Evolutionary conservation across 129 eudicot genomes (phyloP).

Genomic region (Apium graveolens): DNA sequence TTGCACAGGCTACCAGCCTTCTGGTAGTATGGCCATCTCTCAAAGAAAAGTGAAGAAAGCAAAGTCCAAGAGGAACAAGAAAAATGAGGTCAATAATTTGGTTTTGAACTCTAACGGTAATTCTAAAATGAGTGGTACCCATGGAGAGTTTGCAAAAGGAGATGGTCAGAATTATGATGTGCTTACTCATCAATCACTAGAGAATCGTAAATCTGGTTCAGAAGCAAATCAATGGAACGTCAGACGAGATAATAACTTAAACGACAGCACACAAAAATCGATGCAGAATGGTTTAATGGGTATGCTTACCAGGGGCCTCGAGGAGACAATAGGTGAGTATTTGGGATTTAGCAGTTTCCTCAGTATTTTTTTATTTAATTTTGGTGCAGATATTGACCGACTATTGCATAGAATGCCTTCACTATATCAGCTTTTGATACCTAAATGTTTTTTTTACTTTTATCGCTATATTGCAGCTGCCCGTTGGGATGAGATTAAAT

Average conservation of each 20-base stretch:
- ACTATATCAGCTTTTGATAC: not conserved
- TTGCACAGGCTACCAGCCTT: constrained; percentile 18
- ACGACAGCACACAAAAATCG: constrained; percentile 10
- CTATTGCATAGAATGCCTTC: not conserved
- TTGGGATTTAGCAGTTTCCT: not conserved
- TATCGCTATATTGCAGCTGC: constrained; percentile 42
- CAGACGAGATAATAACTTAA: constrained; percentile 13
- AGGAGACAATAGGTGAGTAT: constrained; percentile 46
- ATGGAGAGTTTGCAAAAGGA: constrained; percentile 32
- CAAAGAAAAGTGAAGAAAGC: constrained; percentile 8
- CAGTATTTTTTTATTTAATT: not conserved
- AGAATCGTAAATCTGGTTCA: constrained; percentile 9
- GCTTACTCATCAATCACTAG: constrained; percentile 14
- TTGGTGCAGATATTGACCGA: not conserved
- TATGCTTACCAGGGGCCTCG: constrained; percentile 58
- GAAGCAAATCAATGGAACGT: constrained; percentile 4
- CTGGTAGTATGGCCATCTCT: not conserved
- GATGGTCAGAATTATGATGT: constrained; percentile 28
- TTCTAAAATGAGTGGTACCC: not conserved
- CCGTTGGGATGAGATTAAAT: constrained; percentile 59
- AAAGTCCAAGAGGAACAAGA: constrained; percentile 19
- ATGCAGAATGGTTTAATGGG: constrained; percentile 35
- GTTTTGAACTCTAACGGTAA: constrained; percentile 1
- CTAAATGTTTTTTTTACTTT: not conserved
- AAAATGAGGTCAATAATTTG: constrained; percentile 9